A percentile compares a stretch with the other conserved stretches of the same genome.
phyloP scores from a whole-genome alignment of 345 rosid genomes.

The Firmiana major region DNA sequence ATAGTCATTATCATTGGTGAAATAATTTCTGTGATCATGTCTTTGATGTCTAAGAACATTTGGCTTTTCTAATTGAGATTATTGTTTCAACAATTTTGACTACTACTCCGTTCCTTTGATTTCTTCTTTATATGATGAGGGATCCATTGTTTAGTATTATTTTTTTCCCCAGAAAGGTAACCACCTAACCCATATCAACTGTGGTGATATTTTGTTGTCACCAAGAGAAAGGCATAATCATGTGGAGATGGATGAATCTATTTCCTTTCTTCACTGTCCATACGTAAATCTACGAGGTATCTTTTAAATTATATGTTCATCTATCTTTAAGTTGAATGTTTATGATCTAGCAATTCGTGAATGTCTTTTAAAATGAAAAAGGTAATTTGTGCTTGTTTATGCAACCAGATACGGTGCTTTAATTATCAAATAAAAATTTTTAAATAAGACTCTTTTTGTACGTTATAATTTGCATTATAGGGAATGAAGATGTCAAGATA shows the following conservation, averaged over 20 bases:
- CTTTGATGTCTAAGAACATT: not conserved
- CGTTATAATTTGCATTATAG: not conserved
- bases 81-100: not conserved
- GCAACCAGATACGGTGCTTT: not conserved
- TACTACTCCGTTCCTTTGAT: not conserved
- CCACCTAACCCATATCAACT: not conserved
- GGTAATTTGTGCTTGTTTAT: not conserved
- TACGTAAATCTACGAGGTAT: not conserved
- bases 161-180: not conserved
- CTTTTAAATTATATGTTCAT: not conserved
- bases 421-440: not conserved
- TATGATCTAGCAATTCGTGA: not conserved
- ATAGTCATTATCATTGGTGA: not conserved
- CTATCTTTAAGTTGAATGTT: not conserved
- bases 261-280: not conserved
- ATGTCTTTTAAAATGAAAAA: not conserved
- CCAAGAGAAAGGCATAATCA: not conserved
- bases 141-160: not conserved
- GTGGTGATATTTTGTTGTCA: not conserved
- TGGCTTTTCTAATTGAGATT: not conserved
- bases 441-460: not conserved
- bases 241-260: not conserved
- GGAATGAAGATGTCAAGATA: not conserved
- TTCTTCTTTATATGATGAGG: not conserved
- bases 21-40: not conserved